Percentiles rank a stretch among this genome's conserved stretches.
phyloP scores from a whole-genome alignment of 805 yeast genomes.

The Scheffersomyces stipitis region DNA sequence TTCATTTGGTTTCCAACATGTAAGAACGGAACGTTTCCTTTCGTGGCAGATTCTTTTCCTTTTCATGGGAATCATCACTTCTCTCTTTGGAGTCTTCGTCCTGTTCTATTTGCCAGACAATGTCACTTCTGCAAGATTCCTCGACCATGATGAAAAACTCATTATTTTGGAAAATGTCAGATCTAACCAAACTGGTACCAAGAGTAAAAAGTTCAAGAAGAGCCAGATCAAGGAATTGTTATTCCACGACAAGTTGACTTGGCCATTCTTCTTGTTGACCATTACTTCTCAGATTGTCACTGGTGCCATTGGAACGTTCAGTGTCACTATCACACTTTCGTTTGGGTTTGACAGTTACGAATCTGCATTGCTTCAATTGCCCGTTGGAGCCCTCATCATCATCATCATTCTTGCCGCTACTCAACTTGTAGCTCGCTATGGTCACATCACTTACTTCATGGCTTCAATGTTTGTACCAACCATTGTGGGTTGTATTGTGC shows the following conservation, averaged over 20 bases:
- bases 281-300: conserved; percentile 49
- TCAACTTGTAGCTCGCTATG: conserved; percentile 25
- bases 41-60: conserved; percentile 66
- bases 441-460: conserved; percentile 24
- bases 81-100: conserved; percentile 47
- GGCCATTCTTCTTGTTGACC: conserved; percentile 49
- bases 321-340: conserved; percentile 50
- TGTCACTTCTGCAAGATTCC: conserved; percentile 37
- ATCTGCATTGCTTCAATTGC: conserved; percentile 54
- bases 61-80: conserved; percentile 54
- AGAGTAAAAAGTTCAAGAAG: conserved; percentile 44
- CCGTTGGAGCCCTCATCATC: conserved; percentile 37
- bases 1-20: conserved; percentile 53
- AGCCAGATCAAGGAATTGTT: conserved; percentile 48
- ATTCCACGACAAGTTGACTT: conserved; percentile 47
- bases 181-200: conserved; percentile 52
- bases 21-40: conserved; percentile 34
- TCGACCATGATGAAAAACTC: conserved; percentile 40
- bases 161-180: conserved; percentile 46
- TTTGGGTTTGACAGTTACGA: conserved; percentile 48
- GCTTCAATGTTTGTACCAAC: conserved; percentile 33
- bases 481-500: conserved; percentile 40
- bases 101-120: conserved; percentile 51
- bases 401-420: conserved; percentile 31
- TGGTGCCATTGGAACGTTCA: conserved; percentile 53